phyloP scores from a whole-genome alignment of 371 early-diverging fungal species.

The Mortierella polycephala region DNA sequence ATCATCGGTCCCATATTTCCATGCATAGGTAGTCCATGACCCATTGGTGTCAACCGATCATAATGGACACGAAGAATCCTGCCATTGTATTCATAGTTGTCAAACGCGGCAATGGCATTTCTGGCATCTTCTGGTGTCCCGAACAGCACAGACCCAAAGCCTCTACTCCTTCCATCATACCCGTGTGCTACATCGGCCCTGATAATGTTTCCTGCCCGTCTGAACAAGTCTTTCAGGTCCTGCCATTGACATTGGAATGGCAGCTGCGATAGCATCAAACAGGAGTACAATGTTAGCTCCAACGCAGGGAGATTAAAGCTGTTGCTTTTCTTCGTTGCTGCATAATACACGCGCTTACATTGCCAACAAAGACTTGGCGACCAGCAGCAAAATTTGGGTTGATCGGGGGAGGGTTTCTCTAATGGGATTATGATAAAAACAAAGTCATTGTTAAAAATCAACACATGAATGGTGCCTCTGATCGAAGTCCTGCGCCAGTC shows the following conservation, averaged over 20 bases:
- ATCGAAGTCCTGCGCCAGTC: not conserved
- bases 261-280: conserved; percentile 47
- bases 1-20: conserved; percentile 48
- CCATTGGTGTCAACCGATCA: conserved; percentile 56
- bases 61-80: conserved; percentile 59
- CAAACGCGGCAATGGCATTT: conserved; percentile 62
- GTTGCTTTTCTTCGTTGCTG: not conserved
- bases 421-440: not conserved
- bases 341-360: conserved; percentile 52
- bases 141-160: conserved; percentile 79
- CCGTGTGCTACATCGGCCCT: conserved; percentile 75
- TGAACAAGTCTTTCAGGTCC: conserved; percentile 82
- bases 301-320: no score
- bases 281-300: not conserved
- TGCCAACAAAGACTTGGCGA: conserved; percentile 75
- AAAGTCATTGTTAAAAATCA: no score
- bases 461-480: no score
- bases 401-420: conserved; percentile 29
- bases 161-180: conserved; percentile 70
- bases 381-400: conserved; percentile 47
- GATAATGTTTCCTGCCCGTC: conserved; percentile 72
- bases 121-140: conserved; percentile 71
- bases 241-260: conserved; percentile 80
- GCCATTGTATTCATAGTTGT: conserved; percentile 59
- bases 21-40: conserved; percentile 35